Evolutionary conservation across 2,329 filamentous ascomycete genomes (phyloP).

Genomic region (Fonsecaea erecta): DNA sequence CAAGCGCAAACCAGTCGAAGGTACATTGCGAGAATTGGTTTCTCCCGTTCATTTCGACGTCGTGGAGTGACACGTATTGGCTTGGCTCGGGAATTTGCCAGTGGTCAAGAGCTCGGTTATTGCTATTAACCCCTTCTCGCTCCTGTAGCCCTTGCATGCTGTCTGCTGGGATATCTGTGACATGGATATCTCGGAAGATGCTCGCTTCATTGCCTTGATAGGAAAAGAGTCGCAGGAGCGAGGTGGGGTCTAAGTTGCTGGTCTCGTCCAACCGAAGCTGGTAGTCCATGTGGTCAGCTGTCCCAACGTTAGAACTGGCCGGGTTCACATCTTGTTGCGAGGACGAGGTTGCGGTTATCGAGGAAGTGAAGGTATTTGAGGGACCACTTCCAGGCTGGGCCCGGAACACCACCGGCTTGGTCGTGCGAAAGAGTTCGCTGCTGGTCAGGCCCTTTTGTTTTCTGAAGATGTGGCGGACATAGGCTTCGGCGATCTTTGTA

Average conservation of each 20-base stretch:
- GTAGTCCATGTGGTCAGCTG: constrained; percentile 3
- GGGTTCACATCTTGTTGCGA: neutral
- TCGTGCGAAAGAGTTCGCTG: neutral
- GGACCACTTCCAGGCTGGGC: neutral
- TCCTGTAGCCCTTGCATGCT: constrained; percentile 3
- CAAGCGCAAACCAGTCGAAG: constrained; percentile 18
- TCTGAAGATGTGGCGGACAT: constrained; percentile 14
- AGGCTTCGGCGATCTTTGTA: constrained; percentile 17
- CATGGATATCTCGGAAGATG: neutral
- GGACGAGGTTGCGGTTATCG: neutral
- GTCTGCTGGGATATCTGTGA: neutral
- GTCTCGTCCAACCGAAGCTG: constrained; percentile 10
- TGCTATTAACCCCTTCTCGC: neutral
- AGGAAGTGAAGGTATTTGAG: neutral
- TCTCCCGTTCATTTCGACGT: constrained; percentile 15
- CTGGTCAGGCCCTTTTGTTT: neutral
- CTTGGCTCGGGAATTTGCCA: constrained; percentile 1
- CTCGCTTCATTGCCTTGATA: constrained; percentile 2
- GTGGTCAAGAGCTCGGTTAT: neutral
- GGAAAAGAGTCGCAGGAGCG: constrained; percentile 12
- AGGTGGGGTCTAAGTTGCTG: neutral
- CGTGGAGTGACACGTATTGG: constrained; percentile 8
- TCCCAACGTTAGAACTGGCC: neutral
- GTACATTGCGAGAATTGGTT: constrained; percentile 17
- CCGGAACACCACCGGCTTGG: neutral